These are phyloP conservation scores for Saccharum hybrid DNA, from an alignment of 202 grass and related monocot species.

Conservation along the genomic window DNA sequence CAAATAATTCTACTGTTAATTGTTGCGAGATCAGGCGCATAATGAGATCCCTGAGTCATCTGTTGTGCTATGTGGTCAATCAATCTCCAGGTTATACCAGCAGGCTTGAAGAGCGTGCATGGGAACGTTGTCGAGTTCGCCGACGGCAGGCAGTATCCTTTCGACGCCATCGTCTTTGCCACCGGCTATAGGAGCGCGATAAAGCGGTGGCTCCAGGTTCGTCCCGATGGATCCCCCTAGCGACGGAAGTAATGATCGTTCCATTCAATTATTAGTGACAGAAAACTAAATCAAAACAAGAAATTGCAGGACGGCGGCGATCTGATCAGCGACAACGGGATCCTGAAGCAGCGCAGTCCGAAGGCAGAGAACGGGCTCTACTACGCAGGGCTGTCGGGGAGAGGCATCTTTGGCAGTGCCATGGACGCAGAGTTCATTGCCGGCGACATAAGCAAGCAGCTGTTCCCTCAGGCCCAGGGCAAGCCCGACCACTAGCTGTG, in stretches of 20 bases:
- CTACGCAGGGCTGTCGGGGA: constrained; percentile 48
- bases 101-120: constrained; percentile 40
- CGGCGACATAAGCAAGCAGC: constrained; percentile 42
- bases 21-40: too few species aligned
- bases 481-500: neutral
- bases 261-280: neutral
- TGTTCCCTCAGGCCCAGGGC: neutral
- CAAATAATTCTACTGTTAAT: too few species aligned
- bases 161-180: constrained; percentile 61
- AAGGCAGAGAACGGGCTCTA: constrained; percentile 61
- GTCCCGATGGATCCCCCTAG: neutral
- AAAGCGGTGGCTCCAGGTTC: constrained; percentile 56
- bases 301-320: constrained; percentile 29
- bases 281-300: neutral
- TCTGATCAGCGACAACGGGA: constrained; percentile 44
- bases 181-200: constrained; percentile 55
- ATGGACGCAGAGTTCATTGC: constrained; percentile 48
- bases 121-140: constrained; percentile 52
- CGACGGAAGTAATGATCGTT: neutral
- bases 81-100: constrained; percentile 43
- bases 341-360: constrained; percentile 29
- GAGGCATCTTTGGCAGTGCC: constrained; percentile 43
- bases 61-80: neutral
- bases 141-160: constrained; percentile 42
- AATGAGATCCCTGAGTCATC: neutral